Conservation (phyloP, 163 green algal species). For the Scenedesmus sp. region DNA sequence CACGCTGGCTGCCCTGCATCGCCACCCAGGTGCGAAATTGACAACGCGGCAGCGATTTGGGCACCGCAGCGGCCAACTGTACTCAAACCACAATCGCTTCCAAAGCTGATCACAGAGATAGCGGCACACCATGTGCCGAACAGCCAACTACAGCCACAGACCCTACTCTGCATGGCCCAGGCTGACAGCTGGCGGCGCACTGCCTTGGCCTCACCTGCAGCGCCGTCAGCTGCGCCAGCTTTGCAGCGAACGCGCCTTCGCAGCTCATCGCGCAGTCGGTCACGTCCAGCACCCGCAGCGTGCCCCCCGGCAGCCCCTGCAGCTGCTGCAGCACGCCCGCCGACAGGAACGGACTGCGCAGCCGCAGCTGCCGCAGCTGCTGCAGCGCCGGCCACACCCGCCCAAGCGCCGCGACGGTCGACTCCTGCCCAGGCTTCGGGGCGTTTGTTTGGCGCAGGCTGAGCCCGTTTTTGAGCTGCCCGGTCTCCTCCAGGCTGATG, state of each 20-base stretch:
- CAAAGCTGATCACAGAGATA: no score
- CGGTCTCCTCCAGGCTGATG: neutral
- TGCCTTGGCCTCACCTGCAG: neutral
- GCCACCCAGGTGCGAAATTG: no score
- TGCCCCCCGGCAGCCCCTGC: neutral
- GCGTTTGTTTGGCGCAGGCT: neutral
- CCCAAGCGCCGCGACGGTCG: neutral
- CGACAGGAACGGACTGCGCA: neutral
- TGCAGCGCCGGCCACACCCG: neutral
- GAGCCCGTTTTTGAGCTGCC: neutral
- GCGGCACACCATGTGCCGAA: neutral
- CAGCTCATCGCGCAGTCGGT: neutral
- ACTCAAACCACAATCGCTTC: no score
- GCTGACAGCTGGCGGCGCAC: no score
- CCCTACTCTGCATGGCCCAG: neutral
- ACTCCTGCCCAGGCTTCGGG: neutral
- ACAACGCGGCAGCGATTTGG: no score
- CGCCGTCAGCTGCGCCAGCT: neutral
- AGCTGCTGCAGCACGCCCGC: neutral
- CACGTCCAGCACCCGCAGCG: neutral
- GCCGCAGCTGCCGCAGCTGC: conserved; percentile 6
- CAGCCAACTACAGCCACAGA: no score
- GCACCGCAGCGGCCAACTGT: no score
- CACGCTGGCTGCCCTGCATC: no score
- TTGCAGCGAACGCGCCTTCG: neutral